Evolutionary conservation across 2,329 filamentous ascomycete genomes (phyloP).

Genomic region (Fusarium dlaminii): DNA sequence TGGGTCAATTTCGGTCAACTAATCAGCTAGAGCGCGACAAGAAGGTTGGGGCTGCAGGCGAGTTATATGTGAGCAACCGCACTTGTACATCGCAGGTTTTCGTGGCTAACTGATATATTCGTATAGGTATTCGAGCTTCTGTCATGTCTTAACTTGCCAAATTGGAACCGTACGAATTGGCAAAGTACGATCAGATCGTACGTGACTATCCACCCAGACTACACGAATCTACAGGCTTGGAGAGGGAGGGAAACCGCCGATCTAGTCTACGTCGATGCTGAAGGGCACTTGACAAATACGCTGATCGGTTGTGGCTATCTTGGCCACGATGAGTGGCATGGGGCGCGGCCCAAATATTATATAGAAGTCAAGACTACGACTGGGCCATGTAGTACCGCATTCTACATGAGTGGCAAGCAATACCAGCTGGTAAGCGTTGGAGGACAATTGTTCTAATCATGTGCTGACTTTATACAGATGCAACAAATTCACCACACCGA

Average conservation of each 20-base stretch:
- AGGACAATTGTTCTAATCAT: fast-evolving
- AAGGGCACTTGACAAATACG: neutral
- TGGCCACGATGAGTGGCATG: neutral
- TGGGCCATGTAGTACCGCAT: neutral
- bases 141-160: neutral
- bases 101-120: neutral
- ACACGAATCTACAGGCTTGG: neutral
- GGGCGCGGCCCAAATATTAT: neutral
- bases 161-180: neutral
- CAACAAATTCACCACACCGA: neutral
- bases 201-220: neutral
- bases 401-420: neutral
- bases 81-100: neutral
- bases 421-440: neutral
- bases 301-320: neutral
- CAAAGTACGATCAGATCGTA: neutral
- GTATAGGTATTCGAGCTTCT: neutral
- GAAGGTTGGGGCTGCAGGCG: neutral
- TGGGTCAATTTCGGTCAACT: neutral
- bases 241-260: neutral
- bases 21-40: neutral
- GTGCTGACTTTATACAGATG: neutral
- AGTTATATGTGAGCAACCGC: neutral
- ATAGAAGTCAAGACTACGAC: neutral
- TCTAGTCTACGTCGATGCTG: neutral